Conservation (phyloP, 805 yeast species). For the Tetrapisispora namnaoensis region DNA sequence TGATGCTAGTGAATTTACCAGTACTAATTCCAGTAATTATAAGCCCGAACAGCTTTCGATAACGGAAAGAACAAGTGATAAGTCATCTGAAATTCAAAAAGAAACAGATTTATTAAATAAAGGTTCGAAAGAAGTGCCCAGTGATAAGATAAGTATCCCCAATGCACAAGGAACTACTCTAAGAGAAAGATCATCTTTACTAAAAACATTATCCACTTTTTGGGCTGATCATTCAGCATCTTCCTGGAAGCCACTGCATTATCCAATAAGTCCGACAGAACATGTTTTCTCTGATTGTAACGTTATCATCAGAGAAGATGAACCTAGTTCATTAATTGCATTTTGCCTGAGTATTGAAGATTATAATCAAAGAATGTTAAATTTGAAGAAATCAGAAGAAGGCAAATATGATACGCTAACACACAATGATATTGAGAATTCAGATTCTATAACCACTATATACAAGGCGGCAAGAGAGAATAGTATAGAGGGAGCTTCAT, state of each 20-base stretch:
- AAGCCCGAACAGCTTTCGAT: background rate
- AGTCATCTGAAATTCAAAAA: background rate
- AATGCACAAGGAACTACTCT: background rate
- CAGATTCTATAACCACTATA: background rate
- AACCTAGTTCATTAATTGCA: slow-evolving; percentile 89
- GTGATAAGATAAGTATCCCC: background rate
- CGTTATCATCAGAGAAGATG: slow-evolving; percentile 91
- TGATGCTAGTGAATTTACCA: too few species aligned
- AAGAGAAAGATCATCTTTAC: slow-evolving; percentile 59
- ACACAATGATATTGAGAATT: background rate
- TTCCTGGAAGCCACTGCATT: slow-evolving; percentile 84
- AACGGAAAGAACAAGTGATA: background rate
- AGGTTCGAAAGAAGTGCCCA: background rate
- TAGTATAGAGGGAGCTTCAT: background rate
- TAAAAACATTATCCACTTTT: slow-evolving; percentile 77
- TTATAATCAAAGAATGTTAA: slow-evolving; percentile 54
- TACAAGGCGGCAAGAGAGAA: background rate
- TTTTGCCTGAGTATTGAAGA: slow-evolving; percentile 83
- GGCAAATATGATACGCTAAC: background rate
- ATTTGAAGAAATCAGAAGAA: slow-evolving; percentile 5
- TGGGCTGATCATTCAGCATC: slow-evolving; percentile 98
- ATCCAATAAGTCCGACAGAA: slow-evolving; percentile 69
- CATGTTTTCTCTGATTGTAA: slow-evolving; percentile 91
- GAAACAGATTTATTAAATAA: background rate
- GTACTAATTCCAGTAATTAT: too few species aligned